These are phyloP conservation scores for Ocimum tenuiflorum DNA, from an alignment of 257 asterid species.

Conservation along the genomic window DNA sequence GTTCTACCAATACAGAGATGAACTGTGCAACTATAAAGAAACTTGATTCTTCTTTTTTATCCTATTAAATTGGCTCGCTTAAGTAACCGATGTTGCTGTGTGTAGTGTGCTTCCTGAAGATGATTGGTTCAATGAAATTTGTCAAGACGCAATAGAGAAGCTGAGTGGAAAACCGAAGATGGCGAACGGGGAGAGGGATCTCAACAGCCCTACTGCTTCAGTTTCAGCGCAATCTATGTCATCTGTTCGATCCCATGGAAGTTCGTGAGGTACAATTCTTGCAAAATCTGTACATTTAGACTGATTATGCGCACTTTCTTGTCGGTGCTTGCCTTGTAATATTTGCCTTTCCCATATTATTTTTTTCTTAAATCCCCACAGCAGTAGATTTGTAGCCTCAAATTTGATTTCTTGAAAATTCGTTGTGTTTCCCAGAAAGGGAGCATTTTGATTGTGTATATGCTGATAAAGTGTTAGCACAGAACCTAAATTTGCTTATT, in stretches of 20 bases:
- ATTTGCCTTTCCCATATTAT: neutral
- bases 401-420: conserved; percentile 26
- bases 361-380: neutral
- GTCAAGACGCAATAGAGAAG: conserved; percentile 84
- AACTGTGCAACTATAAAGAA: conserved; percentile 6
- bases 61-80: neutral
- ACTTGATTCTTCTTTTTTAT: neutral
- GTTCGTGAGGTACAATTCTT: conserved; percentile 42
- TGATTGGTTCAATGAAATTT: conserved; percentile 77
- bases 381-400: conserved; percentile 26
- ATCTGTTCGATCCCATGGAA: conserved; percentile 86
- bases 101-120: conserved; percentile 91
- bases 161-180: conserved; percentile 81
- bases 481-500: conserved; percentile 19
- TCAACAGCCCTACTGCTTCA: conserved; percentile 94
- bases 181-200: conserved; percentile 79
- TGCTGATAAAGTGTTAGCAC: conserved; percentile 21
- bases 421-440: conserved; percentile 19
- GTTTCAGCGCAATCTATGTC: conserved; percentile 95
- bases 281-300: conserved; percentile 33
- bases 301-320: conserved; percentile 20
- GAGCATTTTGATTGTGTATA: conserved; percentile 35
- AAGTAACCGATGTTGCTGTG: neutral
- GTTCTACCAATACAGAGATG: too few relatives aligned
- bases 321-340: conserved; percentile 17